phyloP scores from a whole-genome alignment of 306 rosid species.

The Carpinus fangiana region DNA sequence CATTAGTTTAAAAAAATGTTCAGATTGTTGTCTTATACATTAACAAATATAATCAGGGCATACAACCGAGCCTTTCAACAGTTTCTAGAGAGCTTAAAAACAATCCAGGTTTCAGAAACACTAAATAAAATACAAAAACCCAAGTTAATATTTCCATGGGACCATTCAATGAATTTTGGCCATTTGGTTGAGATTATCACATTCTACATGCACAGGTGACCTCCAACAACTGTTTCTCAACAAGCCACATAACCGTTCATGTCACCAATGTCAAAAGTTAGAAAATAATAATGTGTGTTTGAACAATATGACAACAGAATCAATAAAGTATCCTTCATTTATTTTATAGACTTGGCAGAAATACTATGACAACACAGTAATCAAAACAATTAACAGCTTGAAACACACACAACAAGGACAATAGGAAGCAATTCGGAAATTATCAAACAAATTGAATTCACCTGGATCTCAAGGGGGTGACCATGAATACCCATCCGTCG shows the following conservation, averaged over 20 bases:
- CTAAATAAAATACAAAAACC: background rate
- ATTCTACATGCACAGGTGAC: background rate
- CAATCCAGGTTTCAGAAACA: background rate
- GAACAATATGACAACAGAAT: background rate
- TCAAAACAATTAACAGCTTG: background rate
- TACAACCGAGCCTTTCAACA: background rate
- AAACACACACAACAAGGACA: background rate
- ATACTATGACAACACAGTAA: background rate
- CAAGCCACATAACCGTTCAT: background rate
- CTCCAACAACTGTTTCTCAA: background rate
- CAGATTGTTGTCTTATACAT: background rate
- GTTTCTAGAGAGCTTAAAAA: background rate
- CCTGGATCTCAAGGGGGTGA: slow-evolving; percentile 98
- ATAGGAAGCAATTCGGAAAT: background rate
- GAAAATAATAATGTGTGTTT: background rate
- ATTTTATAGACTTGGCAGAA: background rate
- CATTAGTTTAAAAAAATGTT: slow-evolving; percentile 1
- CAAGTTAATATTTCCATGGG: background rate
- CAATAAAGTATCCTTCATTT: background rate
- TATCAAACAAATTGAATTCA: slow-evolving; percentile 36
- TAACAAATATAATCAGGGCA: background rate
- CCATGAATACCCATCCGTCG: slow-evolving; percentile 99
- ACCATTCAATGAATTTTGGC: background rate
- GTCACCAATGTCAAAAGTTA: background rate
- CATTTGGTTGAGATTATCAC: slow-evolving; percentile 10